phyloP scores from a whole-genome alignment of 306 rosid genomes.

The Cercis canadensis region DNA sequence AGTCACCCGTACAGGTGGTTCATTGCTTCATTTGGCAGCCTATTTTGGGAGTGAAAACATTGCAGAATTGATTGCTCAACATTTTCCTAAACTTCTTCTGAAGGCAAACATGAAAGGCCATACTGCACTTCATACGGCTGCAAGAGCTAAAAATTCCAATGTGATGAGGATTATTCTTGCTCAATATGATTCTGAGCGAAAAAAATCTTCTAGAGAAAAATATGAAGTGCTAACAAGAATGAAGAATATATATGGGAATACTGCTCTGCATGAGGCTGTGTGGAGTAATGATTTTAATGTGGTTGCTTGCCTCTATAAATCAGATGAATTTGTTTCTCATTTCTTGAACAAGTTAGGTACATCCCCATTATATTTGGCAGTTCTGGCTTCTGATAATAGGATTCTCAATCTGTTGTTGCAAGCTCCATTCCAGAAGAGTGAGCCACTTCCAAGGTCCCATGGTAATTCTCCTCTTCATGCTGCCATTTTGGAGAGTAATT shows the following conservation, averaged over 20 bases:
- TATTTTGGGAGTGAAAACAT: neutral
- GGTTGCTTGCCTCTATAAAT: neutral
- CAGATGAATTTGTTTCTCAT: neutral
- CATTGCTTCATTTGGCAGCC: conserved; percentile 35
- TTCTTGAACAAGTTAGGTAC: neutral
- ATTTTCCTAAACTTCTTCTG: neutral
- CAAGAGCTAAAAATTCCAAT: neutral
- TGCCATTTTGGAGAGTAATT: neutral
- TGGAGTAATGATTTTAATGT: neutral
- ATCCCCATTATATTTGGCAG: conserved; percentile 1
- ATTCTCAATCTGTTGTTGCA: neutral
- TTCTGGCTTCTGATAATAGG: neutral
- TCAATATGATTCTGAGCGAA: neutral
- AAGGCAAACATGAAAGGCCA: conserved; percentile 2
- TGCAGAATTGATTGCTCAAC: neutral
- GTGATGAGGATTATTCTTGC: neutral
- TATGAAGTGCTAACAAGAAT: neutral
- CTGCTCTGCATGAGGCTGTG: neutral
- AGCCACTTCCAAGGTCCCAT: neutral
- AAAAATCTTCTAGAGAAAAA: neutral
- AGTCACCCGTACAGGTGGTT: conserved; percentile 11
- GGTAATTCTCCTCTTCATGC: neutral
- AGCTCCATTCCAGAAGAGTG: neutral
- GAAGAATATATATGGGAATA: neutral
- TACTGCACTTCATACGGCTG: conserved; percentile 35